A percentile compares a stretch with the other conserved stretches of the same genome.
These are phyloP conservation scores for Gossypium stocksii DNA, from an alignment of 345 rosid genomes.

Conservation along the genomic window DNA sequence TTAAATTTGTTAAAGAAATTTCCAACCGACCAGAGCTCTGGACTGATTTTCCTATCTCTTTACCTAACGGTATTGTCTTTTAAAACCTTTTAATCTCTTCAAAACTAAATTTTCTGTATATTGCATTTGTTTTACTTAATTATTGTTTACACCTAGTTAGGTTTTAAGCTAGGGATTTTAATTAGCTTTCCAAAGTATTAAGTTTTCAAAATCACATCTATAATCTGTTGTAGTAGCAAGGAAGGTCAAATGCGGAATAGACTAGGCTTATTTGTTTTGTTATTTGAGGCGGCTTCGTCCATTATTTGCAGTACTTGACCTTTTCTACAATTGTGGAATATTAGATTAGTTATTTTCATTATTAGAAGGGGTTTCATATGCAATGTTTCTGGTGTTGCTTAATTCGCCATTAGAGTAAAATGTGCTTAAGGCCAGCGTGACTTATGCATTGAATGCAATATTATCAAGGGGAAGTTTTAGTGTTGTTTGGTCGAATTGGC, in stretches of 20 bases:
- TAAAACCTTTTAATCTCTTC: neutral
- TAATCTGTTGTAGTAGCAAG: neutral
- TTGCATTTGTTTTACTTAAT: neutral
- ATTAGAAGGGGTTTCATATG: neutral
- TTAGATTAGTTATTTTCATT: neutral
- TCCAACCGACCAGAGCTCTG: constrained; percentile 51
- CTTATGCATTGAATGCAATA: neutral
- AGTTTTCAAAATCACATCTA: neutral
- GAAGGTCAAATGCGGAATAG: neutral
- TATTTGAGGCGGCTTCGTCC: neutral
- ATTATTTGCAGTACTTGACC: neutral
- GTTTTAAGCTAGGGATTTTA: neutral
- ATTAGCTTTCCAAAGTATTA: neutral
- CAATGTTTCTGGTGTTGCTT: neutral
- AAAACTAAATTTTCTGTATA: neutral
- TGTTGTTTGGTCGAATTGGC: neutral
- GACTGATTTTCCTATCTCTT: constrained; percentile 60
- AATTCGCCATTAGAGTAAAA: neutral
- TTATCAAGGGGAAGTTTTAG: neutral
- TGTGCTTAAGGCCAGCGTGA: neutral
- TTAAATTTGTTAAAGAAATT: constrained; percentile 51
- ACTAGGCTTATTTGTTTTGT: neutral
- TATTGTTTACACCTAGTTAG: neutral
- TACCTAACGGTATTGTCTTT: constrained; percentile 40
- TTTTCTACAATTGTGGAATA: neutral